Conservation (phyloP, 2,329 filamentous ascomycete species). For the Cladophialophora psammophila region DNA sequence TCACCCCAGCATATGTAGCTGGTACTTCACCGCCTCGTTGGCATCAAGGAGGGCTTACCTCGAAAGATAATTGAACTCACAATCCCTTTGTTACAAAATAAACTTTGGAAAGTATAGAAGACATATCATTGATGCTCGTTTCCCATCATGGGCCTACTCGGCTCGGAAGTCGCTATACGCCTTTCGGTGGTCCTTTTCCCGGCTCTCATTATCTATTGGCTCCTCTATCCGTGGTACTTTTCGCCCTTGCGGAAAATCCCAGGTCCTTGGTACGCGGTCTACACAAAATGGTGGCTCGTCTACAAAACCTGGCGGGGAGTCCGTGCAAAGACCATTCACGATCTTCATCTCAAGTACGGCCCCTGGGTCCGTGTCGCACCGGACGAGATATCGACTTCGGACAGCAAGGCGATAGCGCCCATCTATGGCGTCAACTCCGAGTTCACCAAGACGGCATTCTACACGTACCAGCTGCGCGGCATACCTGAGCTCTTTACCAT, state of each 20-base stretch:
- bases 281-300: constrained; percentile 19
- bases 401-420: constrained; percentile 19
- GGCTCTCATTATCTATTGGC: constrained; percentile 13
- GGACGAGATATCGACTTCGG: constrained; percentile 21
- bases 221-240: constrained; percentile 20
- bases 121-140: not conserved
- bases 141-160: constrained; percentile 1
- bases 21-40: constrained; percentile 19
- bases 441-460: constrained; percentile 23
- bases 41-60: not conserved
- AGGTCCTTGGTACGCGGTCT: constrained; percentile 20
- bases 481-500: constrained; percentile 23
- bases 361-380: constrained; percentile 15
- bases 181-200: constrained; percentile 9
- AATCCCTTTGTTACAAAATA: not conserved
- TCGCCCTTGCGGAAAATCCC: constrained; percentile 12
- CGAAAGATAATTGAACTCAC: not conserved
- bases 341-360: constrained; percentile 19
- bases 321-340: constrained; percentile 20
- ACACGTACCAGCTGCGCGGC: constrained; percentile 19
- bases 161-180: not conserved
- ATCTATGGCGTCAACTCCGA: constrained; percentile 27
- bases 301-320: constrained; percentile 20
- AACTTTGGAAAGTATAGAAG: not conserved
- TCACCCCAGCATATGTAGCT: not conserved